Conservation (phyloP, 331 rosid species). For the Telfairia occidentalis region DNA sequence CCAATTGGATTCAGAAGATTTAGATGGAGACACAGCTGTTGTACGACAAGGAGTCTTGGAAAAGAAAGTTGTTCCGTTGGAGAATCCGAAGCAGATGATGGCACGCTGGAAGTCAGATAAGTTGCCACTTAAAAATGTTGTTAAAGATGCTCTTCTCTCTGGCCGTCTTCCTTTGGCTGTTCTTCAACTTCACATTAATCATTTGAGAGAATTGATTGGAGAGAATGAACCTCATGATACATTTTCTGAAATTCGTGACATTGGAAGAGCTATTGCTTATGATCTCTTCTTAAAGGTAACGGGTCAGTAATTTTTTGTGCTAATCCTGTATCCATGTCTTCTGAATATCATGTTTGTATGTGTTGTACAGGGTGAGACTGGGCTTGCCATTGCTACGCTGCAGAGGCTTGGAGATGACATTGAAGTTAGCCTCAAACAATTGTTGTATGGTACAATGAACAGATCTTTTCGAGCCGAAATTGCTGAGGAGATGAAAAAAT, state of each 20-base stretch:
- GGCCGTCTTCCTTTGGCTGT: constrained; percentile 98
- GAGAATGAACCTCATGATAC: constrained; percentile 66
- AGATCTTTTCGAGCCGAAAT: constrained; percentile 67
- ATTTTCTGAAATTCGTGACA: constrained; percentile 82
- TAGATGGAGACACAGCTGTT: constrained; percentile 38
- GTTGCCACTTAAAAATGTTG: constrained; percentile 73
- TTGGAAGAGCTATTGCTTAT: constrained; percentile 94
- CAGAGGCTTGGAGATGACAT: constrained; percentile 92
- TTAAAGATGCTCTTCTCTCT: constrained; percentile 82
- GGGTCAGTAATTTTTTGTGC: constrained; percentile 14
- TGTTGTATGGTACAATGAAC: constrained; percentile 78
- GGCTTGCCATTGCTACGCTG: constrained; percentile 81
- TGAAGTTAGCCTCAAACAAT: constrained; percentile 74
- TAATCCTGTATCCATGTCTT: not conserved
- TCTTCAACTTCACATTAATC: constrained; percentile 89
- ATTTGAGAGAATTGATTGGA: constrained; percentile 40
- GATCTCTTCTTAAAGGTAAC: constrained; percentile 89
- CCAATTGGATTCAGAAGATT: constrained; percentile 38
- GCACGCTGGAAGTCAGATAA: constrained; percentile 90
- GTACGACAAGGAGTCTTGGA: constrained; percentile 28
- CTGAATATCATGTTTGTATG: constrained; percentile 11
- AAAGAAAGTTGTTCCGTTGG: constrained; percentile 46
- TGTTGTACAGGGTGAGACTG: constrained; percentile 79
- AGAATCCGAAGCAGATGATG: constrained; percentile 89
- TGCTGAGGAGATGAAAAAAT: constrained; percentile 70